Evolutionary conservation across 176 grass and related monocot species (phyloP), one percentile per base, ranked within the genome.

Genomic region (Juncus effusus): DNA sequence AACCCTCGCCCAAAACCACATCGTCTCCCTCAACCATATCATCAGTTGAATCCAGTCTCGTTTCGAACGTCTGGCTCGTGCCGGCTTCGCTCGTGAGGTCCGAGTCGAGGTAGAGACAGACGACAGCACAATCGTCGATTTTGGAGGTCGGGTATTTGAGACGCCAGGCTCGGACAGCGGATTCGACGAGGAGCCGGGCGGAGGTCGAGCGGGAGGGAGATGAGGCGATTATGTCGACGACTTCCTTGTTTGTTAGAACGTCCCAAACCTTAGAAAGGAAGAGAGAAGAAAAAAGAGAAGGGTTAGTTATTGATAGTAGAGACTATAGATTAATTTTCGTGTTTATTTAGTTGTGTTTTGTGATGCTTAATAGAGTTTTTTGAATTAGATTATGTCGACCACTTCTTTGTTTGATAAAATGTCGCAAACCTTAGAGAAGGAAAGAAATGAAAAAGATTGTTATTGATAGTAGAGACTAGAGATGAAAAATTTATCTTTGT

Each of bases 31-130:
- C 61, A 45, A 15, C 39, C 10, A 79, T 14, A 64, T 80, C 85
- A 74, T 50, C 64, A 42, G 37, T 64, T 4, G 36, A 62, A 7
- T 38, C 49, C 76, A 73, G 52, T 63, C 59, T 69, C 60, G 38
- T 63, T 56, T 61, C 69, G 70, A 84, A 36, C 61, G 38, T 61
- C 60, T 41, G 54, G 16, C 58, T 42, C 47, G 62, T 54, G 3
- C 69, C 57, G 8, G 62, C 62, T 72, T 81, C 70, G 58, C 50
- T 52, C n/a, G 59, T 62, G 10, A 47, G 40, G 42, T 85, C 76
- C 13, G 72, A 66, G 58, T 88, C 84, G n/a, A 93, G 56, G 72
- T 85, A 93, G 42, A 93, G 85, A 54, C 89, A 93, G 15, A 93
- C 79, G 55, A 54, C 89, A 54, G 89, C 85, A 53, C 81, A 93